Evolutionary conservation across 78 protist species (phyloP).

Genomic region (Dictyostelium brefeldianum): DNA sequence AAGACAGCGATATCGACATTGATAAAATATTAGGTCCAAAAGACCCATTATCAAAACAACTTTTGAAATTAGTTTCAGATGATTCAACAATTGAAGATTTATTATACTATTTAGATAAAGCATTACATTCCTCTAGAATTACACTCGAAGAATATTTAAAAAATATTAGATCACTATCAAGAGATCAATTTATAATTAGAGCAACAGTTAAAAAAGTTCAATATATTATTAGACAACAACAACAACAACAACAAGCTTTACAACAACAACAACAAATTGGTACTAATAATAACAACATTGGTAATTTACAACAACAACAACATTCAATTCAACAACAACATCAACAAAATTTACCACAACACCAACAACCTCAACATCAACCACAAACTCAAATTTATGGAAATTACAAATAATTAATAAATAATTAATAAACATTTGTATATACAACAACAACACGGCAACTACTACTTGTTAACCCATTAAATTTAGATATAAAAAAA

Average conservation of each 20-base stretch:
- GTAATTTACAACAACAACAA: constrained; percentile 4
- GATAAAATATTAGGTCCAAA: constrained; percentile 46
- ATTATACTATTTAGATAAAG: constrained; percentile 69
- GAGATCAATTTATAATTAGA: constrained; percentile 71
- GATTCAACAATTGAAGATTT: constrained; percentile 66
- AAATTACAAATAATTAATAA: too few relatives aligned
- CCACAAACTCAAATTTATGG: not conserved
- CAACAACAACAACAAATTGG: not conserved
- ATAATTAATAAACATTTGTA: too few relatives aligned
- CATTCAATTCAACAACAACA: not conserved
- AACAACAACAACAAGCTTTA: not conserved
- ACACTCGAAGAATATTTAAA: constrained; percentile 69
- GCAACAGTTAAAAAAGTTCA: constrained; percentile 67
- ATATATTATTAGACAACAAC: constrained; percentile 11
- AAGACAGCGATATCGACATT: constrained; percentile 17
- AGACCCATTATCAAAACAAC: constrained; percentile 38
- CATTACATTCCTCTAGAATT: constrained; percentile 44
- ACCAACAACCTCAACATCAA: not conserved
- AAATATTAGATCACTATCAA: constrained; percentile 50
- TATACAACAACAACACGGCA: too few relatives aligned
- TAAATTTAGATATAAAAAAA: not conserved
- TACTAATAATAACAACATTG: not conserved
- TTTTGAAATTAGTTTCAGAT: constrained; percentile 50
- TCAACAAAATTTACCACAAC: constrained; percentile 3
- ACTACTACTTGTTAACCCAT: too few relatives aligned